Evolutionary conservation across 495 filamentous ascomycete species (phyloP).

Genomic region (Penicillium daleae): DNA sequence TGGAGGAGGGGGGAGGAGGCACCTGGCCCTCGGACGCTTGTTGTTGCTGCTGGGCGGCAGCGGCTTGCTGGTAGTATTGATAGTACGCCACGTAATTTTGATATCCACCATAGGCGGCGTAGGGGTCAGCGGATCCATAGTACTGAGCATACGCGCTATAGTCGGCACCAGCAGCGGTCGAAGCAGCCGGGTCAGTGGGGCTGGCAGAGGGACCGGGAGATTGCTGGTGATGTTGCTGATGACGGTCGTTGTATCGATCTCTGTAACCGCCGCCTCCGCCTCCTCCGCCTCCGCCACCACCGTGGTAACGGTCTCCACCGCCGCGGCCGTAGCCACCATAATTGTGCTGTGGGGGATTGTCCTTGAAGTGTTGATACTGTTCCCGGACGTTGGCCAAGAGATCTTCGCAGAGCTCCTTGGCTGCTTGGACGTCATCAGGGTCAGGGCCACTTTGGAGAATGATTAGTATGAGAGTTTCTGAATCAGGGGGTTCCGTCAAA

Average conservation of each 20-base stretch:
- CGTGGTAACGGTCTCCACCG: conserved; percentile 39
- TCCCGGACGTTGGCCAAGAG: conserved; percentile 80
- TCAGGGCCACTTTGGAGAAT: conserved; percentile 73
- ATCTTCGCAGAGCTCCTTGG: conserved; percentile 86
- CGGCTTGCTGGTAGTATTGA: conserved; percentile 70
- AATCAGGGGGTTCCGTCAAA: neutral
- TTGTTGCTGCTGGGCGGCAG: conserved; percentile 54
- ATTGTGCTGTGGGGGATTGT: conserved; percentile 72
- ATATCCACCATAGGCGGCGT: conserved; percentile 91
- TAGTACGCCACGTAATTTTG: conserved; percentile 69
- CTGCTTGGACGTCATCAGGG: conserved; percentile 79
- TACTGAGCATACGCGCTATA: conserved; percentile 88
- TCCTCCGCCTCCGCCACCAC: conserved; percentile 31
- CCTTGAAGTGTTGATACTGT: conserved; percentile 88
- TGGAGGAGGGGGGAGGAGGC: conserved; percentile 63
- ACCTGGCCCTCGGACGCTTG: conserved; percentile 50
- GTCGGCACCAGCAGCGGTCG: conserved; percentile 43
- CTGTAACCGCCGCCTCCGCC: conserved; percentile 37
- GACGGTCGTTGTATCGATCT: conserved; percentile 42
- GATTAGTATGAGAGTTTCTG: conserved; percentile 34
- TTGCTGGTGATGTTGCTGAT: conserved; percentile 31
- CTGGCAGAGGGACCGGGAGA: conserved; percentile 47
- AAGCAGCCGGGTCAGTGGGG: conserved; percentile 35
- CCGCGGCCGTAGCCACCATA: conserved; percentile 41
- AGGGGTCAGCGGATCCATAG: conserved; percentile 76